Evolutionary conservation across 2,329 filamentous ascomycete genomes (phyloP), one percentile per base, ranked within the genome.

Genomic region (Hyphodiscus sp.): DNA sequence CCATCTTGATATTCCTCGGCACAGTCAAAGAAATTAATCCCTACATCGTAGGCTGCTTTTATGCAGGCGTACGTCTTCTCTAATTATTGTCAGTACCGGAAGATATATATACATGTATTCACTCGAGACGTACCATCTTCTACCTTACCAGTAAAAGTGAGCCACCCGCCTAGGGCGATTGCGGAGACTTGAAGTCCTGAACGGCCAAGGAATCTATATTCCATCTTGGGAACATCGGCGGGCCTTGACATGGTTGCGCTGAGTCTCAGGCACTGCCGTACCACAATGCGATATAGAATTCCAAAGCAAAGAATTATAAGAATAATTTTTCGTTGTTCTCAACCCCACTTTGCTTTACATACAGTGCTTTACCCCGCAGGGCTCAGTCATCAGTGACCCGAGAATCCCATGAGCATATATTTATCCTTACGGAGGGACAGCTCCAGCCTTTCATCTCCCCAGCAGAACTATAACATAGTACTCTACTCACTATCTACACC

Each of bases 111-210:
- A 26, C 4, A 4, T 26, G 8, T 26, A 26, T 26, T 3, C 8
- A 38, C 13, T 13, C 11, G 11, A 38, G 33, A 41, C 52, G 15
- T 71, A 82, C 82, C 80, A 65, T 82, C 78, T 51, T 83, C 81
- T 20, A 88, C 82, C 61, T 87, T 83, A n/a, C 85, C 86, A 51
- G 86, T 86, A 60, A 87, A 89, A 1, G 86, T 90, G 52, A 90
- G 74, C 83, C 83, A 85, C 60, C 82, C 80, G 53, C 82, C 87
- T 2, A 90, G 75, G 1, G 83, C 85, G 58, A 90, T 85, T 47
- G 82, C 78, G 20, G 85, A 89, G 30, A 90, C 85, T 67, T 89
- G 82, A 20, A 90, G 77, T 49, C 87, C 86, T 16, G 84, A 86
- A 38, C 79, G 79, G 64, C 86, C 86, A 5, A 89, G 76, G 70